Conservation (phyloP, 2,329 filamentous ascomycete genomes). For the Botryotinia convoluta region DNA sequence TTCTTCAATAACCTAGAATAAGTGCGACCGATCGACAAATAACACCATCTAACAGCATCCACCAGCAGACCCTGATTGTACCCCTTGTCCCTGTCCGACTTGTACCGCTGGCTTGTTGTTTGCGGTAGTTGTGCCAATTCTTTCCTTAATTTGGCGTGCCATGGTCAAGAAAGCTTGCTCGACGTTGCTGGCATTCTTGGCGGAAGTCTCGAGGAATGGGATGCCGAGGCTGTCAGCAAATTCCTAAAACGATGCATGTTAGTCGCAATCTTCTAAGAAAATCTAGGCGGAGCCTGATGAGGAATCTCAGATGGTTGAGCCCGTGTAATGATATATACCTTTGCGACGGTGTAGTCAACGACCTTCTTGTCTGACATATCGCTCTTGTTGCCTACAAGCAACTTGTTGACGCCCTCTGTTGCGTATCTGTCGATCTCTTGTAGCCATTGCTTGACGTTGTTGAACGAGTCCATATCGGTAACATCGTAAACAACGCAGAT, state of each 20-base stretch:
- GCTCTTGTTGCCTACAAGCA: conserved; percentile 99
- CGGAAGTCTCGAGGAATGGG: conserved; percentile 98
- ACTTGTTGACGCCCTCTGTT: conserved; percentile 98
- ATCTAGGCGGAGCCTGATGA: conserved; percentile 9
- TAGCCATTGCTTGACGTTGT: conserved; percentile 99
- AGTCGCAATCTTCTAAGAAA: conserved; percentile 21
- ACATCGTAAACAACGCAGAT: conserved; percentile 99
- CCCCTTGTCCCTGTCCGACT: conserved; percentile 90
- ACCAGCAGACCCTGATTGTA: conserved; percentile 79
- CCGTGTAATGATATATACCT: conserved; percentile 60
- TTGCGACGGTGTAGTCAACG: conserved; percentile 98
- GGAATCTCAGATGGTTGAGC: conserved; percentile 28
- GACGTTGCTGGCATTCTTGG: conserved; percentile 99
- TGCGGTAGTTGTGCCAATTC: conserved; percentile 92
- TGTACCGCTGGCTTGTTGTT: conserved; percentile 99
- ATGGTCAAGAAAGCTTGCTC: conserved; percentile 99
- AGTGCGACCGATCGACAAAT: conserved; percentile 10
- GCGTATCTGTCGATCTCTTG: conserved; percentile 99
- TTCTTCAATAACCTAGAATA: conserved; percentile 20
- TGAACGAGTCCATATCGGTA: conserved; percentile 99
- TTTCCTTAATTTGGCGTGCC: conserved; percentile 99
- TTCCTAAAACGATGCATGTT: conserved; percentile 58
- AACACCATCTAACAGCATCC: conserved; percentile 76
- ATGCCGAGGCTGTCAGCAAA: conserved; percentile 98
- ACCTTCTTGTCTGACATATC: conserved; percentile 99